These are phyloP conservation scores for Acorus gramineus DNA, from an alignment of 106 monocot genomes.

Conservation along the genomic window DNA sequence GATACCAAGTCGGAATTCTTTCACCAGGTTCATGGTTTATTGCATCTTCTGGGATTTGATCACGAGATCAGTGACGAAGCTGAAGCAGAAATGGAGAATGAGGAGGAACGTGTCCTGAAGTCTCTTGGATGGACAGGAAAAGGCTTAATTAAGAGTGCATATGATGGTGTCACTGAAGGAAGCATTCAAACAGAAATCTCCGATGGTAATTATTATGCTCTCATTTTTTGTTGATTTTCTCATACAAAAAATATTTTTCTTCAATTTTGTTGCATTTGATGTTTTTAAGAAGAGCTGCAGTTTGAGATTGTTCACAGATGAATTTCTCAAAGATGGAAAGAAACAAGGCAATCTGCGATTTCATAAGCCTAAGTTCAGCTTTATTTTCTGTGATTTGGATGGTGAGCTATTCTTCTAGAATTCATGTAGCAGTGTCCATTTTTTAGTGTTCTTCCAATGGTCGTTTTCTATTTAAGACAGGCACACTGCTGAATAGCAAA, in stretches of 20 bases:
- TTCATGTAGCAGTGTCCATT: neutral
- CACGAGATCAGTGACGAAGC: constrained; percentile 63
- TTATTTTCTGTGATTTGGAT: constrained; percentile 98
- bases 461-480: constrained; percentile 23
- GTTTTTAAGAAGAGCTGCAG: constrained; percentile 19
- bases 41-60: constrained; percentile 93
- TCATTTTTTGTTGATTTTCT: neutral
- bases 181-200: constrained; percentile 16
- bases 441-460: neutral
- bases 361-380: constrained; percentile 67
- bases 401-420: constrained; percentile 23
- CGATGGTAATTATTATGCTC: constrained; percentile 30
- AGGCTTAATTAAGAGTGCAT: constrained; percentile 56
- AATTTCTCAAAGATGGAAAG: constrained; percentile 21
- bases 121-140: constrained; percentile 94
- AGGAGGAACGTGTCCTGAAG: constrained; percentile 69
- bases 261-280: constrained; percentile 7
- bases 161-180: constrained; percentile 35
- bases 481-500: constrained; percentile 92
- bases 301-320: constrained; percentile 50
- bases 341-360: constrained; percentile 40
- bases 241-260: neutral
- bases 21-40: constrained; percentile 69
- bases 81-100: constrained; percentile 79
- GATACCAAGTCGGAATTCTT: no score